phyloP scores from a whole-genome alignment of 2,329 filamentous ascomycete species.

The Fusarium irregulare region DNA sequence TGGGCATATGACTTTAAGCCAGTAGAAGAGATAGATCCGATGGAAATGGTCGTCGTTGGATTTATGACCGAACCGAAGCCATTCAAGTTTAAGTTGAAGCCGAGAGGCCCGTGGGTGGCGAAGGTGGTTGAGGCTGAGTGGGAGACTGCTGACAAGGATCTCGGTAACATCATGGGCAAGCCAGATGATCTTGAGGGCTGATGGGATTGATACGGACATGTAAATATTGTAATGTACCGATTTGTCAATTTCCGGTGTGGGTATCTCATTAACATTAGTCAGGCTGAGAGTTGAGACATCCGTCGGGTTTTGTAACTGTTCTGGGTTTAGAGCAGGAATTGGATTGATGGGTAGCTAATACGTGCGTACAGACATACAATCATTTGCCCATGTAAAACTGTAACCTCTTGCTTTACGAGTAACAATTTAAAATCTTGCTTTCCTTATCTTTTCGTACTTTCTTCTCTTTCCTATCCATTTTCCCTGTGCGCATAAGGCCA shows the following conservation, averaged over 20 bases:
- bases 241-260: too few relatives aligned
- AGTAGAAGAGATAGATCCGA: fast-evolving
- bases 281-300: not conserved
- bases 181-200: not conserved
- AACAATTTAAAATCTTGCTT: too few relatives aligned
- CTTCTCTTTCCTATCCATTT: too few relatives aligned
- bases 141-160: not conserved
- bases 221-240: too few relatives aligned
- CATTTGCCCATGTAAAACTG: too few relatives aligned
- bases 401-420: too few relatives aligned
- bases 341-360: too few relatives aligned
- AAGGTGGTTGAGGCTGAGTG: not conserved
- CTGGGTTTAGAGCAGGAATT: not conserved
- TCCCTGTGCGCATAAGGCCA: too few relatives aligned
- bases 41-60: not conserved
- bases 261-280: not conserved
- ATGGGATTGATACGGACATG: too few relatives aligned
- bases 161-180: not conserved
- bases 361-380: too few relatives aligned
- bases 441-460: too few relatives aligned
- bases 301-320: not conserved
- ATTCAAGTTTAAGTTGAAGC: not conserved
- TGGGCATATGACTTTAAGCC: not conserved
- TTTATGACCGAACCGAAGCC: not conserved
- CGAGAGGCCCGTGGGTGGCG: not conserved